Evolutionary conservation across 1,284 basidiomycete species (phyloP), one percentile per base, ranked within the genome.

Genomic region (Trichosporon coremiiforme): DNA sequence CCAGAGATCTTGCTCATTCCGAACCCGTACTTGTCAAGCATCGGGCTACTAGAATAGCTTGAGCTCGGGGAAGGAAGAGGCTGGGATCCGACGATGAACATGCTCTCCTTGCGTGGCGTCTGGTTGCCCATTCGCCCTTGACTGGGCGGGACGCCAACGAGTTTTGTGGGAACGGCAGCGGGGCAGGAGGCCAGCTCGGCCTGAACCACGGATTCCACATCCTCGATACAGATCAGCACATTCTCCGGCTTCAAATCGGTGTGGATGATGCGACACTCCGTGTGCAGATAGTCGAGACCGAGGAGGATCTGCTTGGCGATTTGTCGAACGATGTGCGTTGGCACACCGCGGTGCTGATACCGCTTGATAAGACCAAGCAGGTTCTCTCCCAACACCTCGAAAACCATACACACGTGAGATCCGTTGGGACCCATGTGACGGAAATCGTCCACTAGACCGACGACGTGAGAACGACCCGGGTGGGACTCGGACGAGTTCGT

Each of bases 391-490:
- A 99, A 88, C 41, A 99, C 97, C 84, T 99, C 96, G 80, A 98
- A 98, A 17, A 99, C 96, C 96, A 99, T 99, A 87, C 97, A 99
- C 74, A 99, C 93, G 84, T 99, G 96, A 20, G 90, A 91, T 64
- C 96, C 96, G 82, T 99, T 98, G 15, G 95, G 95, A 0, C 96
- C 97, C 72, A 91, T 91, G 85, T 99, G 97, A 47, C 91, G 89
- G 84, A 99, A 99, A 82, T 98, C 94, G 85, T 99, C 96, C 64
- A 99, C 90, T 77, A 99, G 92, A 35, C 92, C 93, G 80, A 98
- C 96, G 83, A 98, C 95, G 73, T 87, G 86, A 72, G 83, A 78
- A 65, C 86, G 80, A 9, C 87, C 86, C 0, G 86, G 84, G 75
- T 87, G 90, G 2, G 89, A 89, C 0, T 85, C 78, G 84, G 86